A percentile compares a stretch with the other conserved stretches of the same genome.
These are phyloP conservation scores for Solanum hybrid DNA, from an alignment of 305 asterid species.

Conservation along the genomic window DNA sequence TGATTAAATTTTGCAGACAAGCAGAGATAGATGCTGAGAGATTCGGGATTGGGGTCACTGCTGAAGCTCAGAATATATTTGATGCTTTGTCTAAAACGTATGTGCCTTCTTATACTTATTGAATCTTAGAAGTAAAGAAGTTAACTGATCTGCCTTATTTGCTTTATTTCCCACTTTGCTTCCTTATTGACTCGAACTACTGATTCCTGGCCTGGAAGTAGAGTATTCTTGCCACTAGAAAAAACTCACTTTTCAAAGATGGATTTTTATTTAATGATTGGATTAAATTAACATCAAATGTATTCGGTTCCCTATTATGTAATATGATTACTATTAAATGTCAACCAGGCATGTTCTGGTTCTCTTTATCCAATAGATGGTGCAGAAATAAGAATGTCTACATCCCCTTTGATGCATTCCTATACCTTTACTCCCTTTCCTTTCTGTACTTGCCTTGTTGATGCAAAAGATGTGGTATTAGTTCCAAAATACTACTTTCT, in stretches of 20 bases:
- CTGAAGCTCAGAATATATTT: conserved; percentile 69
- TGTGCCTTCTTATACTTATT: conserved; percentile 1
- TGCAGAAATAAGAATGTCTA: not conserved
- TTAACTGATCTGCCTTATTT: not conserved
- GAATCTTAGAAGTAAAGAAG: not conserved
- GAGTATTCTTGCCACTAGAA: not conserved
- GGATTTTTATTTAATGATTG: not conserved
- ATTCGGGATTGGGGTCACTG: conserved; percentile 76
- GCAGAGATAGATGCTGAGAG: conserved; percentile 76
- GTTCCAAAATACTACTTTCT: not conserved
- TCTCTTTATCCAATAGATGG: not conserved
- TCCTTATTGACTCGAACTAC: not conserved
- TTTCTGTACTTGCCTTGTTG: not conserved
- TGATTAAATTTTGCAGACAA: conserved; percentile 34
- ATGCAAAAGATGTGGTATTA: not conserved
- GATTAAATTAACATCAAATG: not conserved
- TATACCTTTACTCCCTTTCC: not conserved
- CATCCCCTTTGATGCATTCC: not conserved
- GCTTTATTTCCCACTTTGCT: not conserved
- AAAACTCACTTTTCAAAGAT: not conserved
- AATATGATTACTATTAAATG: not conserved
- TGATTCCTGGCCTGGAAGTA: not conserved
- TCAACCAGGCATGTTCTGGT: not conserved
- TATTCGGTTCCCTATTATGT: not conserved
- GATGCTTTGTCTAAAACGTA: conserved; percentile 89